Percentiles rank a stretch among this genome's conserved stretches.
Conservation (phyloP, 768 basidiomycete genomes). For the Sarcodon aspratus region DNA sequence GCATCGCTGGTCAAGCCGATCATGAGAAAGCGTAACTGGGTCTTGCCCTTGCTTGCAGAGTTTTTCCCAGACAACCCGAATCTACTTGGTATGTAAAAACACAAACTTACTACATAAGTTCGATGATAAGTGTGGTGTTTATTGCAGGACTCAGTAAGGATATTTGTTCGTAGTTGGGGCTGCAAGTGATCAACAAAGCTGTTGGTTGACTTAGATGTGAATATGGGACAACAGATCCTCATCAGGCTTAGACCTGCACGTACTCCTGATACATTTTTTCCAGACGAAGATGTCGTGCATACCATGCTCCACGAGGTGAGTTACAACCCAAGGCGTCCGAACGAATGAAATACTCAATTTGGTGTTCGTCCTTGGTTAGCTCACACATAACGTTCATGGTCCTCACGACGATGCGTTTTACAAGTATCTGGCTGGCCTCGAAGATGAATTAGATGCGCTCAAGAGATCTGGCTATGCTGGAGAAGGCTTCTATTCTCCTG, state of each 20-base stretch:
- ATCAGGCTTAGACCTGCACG: slow-evolving; percentile 68
- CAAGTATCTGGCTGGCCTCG: slow-evolving; percentile 56
- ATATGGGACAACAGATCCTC: slow-evolving; percentile 73
- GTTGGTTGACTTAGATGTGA: slow-evolving; percentile 41
- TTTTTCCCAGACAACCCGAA: slow-evolving; percentile 72
- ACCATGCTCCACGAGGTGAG: slow-evolving; percentile 88
- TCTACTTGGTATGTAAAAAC: slow-evolving; percentile 48
- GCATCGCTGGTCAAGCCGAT: slow-evolving; percentile 86
- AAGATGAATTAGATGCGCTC: slow-evolving; percentile 78
- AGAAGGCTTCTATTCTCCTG: slow-evolving; percentile 82
- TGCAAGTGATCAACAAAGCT: neutral
- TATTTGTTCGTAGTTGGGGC: neutral
- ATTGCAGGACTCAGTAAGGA: slow-evolving; percentile 12
- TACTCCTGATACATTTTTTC: slow-evolving; percentile 57
- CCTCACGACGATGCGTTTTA: slow-evolving; percentile 85
- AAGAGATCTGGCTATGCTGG: slow-evolving; percentile 77
- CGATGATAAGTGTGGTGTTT: neutral
- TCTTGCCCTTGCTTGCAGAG: slow-evolving; percentile 68
- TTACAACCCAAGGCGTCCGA: too few relatives aligned
- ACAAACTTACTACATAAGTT: too few relatives aligned
- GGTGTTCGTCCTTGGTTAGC: slow-evolving; percentile 27
- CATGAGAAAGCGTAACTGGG: slow-evolving; percentile 81
- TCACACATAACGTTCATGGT: slow-evolving; percentile 82
- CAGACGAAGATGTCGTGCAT: slow-evolving; percentile 63
- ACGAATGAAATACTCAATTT: too few relatives aligned